Conservation (phyloP, 768 basidiomycete genomes). For the Crucibulum laeve region DNA sequence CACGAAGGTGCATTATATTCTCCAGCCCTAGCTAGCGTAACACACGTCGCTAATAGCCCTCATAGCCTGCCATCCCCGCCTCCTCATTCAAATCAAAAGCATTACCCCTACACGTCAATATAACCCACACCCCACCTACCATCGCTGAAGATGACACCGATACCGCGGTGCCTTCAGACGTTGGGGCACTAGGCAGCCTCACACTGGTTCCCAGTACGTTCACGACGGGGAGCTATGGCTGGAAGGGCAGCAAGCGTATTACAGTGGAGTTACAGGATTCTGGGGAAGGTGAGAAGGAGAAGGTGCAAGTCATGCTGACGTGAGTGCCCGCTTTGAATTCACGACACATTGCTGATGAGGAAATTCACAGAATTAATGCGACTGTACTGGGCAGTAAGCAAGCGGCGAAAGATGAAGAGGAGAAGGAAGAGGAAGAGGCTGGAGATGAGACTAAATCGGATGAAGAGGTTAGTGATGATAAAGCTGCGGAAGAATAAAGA, state of each 20-base stretch:
- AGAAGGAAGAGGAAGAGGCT: conserved; percentile 17
- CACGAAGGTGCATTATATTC: conserved; percentile 36
- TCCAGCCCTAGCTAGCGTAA: conserved; percentile 2
- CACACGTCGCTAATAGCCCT: conserved; percentile 4
- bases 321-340: conserved; percentile 30
- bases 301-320: conserved; percentile 72
- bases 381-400: conserved; percentile 70
- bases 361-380: conserved; percentile 61
- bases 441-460: conserved; percentile 13
- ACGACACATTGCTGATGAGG: conserved; percentile 4
- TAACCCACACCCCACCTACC: conserved; percentile 62
- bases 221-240: conserved; percentile 76
- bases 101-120: conserved; percentile 60
- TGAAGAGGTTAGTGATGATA: conserved; percentile 6
- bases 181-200: conserved; percentile 55
- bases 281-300: conserved; percentile 50
- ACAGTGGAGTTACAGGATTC: conserved; percentile 56
- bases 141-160: conserved; percentile 15
- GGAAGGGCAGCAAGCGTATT: conserved; percentile 74
- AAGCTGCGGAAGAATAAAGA: not conserved
- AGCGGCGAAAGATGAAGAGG: conserved; percentile 28
- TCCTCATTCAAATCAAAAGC: conserved; percentile 62
- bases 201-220: conserved; percentile 59
- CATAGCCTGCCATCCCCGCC: conserved; percentile 40
- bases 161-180: conserved; percentile 29